Conservation (phyloP, 176 grass and related monocot genomes). For the Eragrostis curvula region DNA sequence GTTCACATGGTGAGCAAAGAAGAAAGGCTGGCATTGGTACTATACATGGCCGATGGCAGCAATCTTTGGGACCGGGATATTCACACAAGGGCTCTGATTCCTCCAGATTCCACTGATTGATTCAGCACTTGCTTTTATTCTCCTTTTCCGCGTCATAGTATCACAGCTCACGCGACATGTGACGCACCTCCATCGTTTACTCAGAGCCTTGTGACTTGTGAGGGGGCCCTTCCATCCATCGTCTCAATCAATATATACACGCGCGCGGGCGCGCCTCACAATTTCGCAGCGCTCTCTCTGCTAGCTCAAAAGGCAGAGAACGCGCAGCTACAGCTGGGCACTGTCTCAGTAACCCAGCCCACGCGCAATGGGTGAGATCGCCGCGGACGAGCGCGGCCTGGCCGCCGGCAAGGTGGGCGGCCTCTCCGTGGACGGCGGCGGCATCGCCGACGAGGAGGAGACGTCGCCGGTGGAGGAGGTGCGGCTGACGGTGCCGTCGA, state of each 20-base stretch:
- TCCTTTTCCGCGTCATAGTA: too few species aligned
- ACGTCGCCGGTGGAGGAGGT: slow-evolving; percentile 80
- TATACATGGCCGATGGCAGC: too few species aligned
- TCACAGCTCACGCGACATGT: neutral
- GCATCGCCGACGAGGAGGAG: slow-evolving; percentile 35
- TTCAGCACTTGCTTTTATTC: too few species aligned
- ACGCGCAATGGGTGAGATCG: slow-evolving; percentile 51
- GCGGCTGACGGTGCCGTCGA: slow-evolving; percentile 59
- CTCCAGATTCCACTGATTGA: too few species aligned
- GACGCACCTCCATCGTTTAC: neutral
- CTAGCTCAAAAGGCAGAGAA: neutral
- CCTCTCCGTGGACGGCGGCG: too few species aligned
- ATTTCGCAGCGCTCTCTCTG: too few species aligned
- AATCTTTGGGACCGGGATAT: too few species aligned
- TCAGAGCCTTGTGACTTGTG: neutral
- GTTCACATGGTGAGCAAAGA: too few species aligned
- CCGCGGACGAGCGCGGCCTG: slow-evolving; percentile 44
- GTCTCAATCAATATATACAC: neutral
- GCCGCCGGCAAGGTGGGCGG: neutral
- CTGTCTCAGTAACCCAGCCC: slow-evolving; percentile 30
- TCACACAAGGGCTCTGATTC: too few species aligned
- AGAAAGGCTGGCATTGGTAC: too few species aligned
- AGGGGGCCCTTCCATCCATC: neutral
- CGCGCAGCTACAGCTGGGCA: neutral
- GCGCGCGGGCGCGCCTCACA: neutral